Base-by-base conservation (phyloP, 176 grass and related monocot species). In the Aegilops tauschii region DNA sequence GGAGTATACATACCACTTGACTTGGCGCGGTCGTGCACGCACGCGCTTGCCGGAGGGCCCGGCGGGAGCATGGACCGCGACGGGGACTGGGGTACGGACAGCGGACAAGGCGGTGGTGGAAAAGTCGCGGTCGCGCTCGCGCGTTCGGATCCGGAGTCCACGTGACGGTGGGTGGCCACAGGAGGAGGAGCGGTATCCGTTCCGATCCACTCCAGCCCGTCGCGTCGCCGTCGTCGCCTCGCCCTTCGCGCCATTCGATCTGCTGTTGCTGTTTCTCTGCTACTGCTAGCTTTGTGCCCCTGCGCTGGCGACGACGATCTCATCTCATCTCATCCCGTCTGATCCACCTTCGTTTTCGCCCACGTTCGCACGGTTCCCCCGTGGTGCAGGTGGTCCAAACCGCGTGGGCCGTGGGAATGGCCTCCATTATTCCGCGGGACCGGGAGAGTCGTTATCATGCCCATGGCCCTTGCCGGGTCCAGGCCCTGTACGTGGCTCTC, bases 161-260 rank as follows among this genome's bases (percentile, higher is more conserved):
- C 81, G 31, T 83, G 81, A 59, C 12, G 81, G 79, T 69, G 63
- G 79, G 73, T 76, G 73, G 45, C 72, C 72, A 49, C 72, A 1
- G 13, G 31, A 32, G 31, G 31, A 32, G 31, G 5, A 8, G 71
- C 40, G 20, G 37, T 6, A 52, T 76, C 44, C 73, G 27, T 75
- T 50, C 42, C 72, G 67, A 71, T 71, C 69, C 35, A 0, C 14
- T 8, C 40, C 42, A 13, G 44, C 73, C 73, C 27, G 45, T 76
- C 73, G 73, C 45, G 73, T 76, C 73, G 73, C 72, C 72, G 13
- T 73, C 69, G 78, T 4, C 56, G 29, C 50, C 18, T 14, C 14
- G 1, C 42, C 42, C 9, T 45, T 45, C 42, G 42, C 10, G 0
- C 54, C 6, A 21, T 58, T 58, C 54, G 54, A 58, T 58, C 54